Evolutionary conservation across 305 asterid genomes (phyloP), one percentile per base, ranked within the genome.

Genomic region (Lippia alba): DNA sequence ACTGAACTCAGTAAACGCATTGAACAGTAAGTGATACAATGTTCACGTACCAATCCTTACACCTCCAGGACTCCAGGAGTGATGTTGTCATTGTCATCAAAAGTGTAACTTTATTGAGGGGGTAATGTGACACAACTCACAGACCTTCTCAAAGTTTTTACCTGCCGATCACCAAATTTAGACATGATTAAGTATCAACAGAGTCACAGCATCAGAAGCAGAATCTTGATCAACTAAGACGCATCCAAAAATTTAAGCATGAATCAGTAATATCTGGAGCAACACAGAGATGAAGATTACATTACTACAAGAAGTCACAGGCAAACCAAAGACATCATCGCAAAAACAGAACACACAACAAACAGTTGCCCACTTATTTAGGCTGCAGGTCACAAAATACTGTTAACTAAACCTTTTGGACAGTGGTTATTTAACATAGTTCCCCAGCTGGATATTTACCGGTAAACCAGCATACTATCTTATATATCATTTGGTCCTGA

Each of bases 31-130:
- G 40, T 6, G 11, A 45, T 0, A 34, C 30, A 30, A 58, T 56
- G 70, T 54, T 59, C 46, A 72, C 91, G 67, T 79, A 91, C 97
- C 96, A 40, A 91, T 86, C 76, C 96, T 78, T 34, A 91, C 97
- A 12, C 96, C 96, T 72, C 95, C 96, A 12, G 90, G 88, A 2
- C 96, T 72, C 95, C 96, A 12, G 90, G 88, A 2, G 89, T 86
- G 59, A 91, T 78, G 66, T 84, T 86, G 70, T 96, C 92, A 67
- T 81, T 85, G 73, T 91, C 96, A 74, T 90, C 95, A 64, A 86
- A 89, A 59, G 82, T 74, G 93, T 85, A 64, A 86, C 91, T 81
- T 91, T 91, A 70, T 89, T 91, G 74, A 91, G 84, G 71, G 97
- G 71, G 97, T 87, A 39, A 89, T 86, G 81, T 85, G 89, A 78